phyloP scores from a whole-genome alignment of 371 early-diverging fungal species.

The Syncephalastrum contaminatum region DNA sequence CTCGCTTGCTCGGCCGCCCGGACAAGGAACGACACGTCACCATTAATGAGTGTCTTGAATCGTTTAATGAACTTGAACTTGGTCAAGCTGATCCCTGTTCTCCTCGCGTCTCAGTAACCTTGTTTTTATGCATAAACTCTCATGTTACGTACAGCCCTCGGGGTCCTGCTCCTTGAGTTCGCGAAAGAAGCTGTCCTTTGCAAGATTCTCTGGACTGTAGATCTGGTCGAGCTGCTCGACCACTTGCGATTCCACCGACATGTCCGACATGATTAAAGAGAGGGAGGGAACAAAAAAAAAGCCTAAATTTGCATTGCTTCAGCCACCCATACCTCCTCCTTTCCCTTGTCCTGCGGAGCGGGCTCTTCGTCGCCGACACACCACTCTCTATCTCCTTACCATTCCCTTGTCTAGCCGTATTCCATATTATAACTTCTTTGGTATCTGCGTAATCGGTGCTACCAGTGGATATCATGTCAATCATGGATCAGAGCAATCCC shows the following conservation, averaged over 20 bases:
- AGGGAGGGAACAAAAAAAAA: too few relatives aligned
- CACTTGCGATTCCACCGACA: constrained; percentile 14
- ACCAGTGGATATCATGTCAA: too few relatives aligned
- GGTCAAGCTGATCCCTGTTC: constrained; percentile 45
- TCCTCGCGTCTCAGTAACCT: not conserved
- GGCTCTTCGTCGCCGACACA: too few relatives aligned
- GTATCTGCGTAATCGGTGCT: too few relatives aligned
- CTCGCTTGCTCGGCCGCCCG: constrained; percentile 26
- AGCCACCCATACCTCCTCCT: too few relatives aligned
- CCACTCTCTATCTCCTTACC: too few relatives aligned
- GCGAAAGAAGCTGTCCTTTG: constrained; percentile 41
- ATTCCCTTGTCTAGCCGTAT: too few relatives aligned
- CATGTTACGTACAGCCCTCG: constrained; percentile 36
- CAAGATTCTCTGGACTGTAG: constrained; percentile 35
- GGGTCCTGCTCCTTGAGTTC: constrained; percentile 41
- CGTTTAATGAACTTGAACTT: constrained; percentile 39
- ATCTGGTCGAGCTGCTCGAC: constrained; percentile 30
- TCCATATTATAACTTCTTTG: too few relatives aligned
- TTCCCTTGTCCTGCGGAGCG: too few relatives aligned
- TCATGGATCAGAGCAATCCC: too few relatives aligned
- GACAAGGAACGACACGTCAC: constrained; percentile 30
- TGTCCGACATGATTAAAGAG: too few relatives aligned
- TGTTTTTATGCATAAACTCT: not conserved
- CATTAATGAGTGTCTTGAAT: constrained; percentile 37
- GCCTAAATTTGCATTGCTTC: too few relatives aligned